Conservation (phyloP, 1,139 yeast species). For the Candida dubliniensis region DNA sequence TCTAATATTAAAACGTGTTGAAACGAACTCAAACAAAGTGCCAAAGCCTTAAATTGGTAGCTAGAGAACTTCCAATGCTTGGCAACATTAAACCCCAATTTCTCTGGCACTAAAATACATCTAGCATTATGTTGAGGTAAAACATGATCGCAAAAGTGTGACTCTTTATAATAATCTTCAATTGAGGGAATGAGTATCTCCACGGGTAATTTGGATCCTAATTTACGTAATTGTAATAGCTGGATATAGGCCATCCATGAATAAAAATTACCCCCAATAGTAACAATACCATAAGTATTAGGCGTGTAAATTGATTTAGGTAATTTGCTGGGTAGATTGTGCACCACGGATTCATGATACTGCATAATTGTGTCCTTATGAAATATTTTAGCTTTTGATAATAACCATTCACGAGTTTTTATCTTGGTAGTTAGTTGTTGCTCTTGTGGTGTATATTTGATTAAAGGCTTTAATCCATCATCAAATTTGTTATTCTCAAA, state of each 20-base stretch:
- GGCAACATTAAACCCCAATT: conserved; percentile 34
- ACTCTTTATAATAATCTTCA: conserved; percentile 30
- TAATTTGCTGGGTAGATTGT: conserved; percentile 25
- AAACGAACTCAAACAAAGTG: conserved; percentile 39
- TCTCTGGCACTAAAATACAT: conserved; percentile 36
- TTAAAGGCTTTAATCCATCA: conserved; percentile 16
- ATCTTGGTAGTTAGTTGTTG: conserved; percentile 12
- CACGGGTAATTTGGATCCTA: conserved; percentile 38
- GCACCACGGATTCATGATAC: conserved; percentile 24
- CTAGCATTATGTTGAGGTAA: conserved; percentile 29
- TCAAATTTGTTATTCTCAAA: conserved; percentile 17
- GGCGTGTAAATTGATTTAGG: conserved; percentile 24
- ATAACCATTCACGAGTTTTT: conserved; percentile 26
- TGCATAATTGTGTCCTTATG: conserved; percentile 19
- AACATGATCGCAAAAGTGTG: conserved; percentile 24
- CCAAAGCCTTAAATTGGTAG: conserved; percentile 45
- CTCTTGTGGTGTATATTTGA: conserved; percentile 16
- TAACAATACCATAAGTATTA: conserved; percentile 32
- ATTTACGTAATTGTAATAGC: conserved; percentile 30
- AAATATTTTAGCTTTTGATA: conserved; percentile 27
- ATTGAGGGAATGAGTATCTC: conserved; percentile 36
- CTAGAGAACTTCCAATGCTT: conserved; percentile 31
- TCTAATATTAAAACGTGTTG: conserved; percentile 43
- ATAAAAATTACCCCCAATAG: conserved; percentile 40
- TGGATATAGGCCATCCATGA: conserved; percentile 42